Evolutionary conservation across 768 basidiomycete species (phyloP).

Genomic region (Tulasnella sp.): DNA sequence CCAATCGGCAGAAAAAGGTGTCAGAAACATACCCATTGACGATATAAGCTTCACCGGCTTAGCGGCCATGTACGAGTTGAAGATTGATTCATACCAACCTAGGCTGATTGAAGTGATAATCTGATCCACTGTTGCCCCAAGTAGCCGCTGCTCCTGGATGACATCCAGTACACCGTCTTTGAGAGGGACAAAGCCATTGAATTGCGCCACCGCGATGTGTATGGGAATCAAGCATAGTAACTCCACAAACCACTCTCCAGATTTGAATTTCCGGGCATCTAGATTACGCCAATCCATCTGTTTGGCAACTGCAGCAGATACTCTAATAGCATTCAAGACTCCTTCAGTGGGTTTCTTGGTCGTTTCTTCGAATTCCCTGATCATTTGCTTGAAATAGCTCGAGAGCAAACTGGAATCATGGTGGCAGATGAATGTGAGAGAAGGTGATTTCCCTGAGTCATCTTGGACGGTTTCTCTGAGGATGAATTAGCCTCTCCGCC

Average conservation of each 20-base stretch:
- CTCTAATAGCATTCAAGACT: background rate
- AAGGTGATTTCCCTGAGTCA: background rate
- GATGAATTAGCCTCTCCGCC: slow-evolving; percentile 9
- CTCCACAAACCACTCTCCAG: slow-evolving; percentile 51
- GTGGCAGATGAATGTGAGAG: background rate
- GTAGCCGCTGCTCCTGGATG: slow-evolving; percentile 37
- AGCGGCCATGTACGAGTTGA: slow-evolving; percentile 46
- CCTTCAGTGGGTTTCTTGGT: background rate
- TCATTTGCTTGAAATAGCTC: slow-evolving; percentile 14
- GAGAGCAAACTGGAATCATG: background rate
- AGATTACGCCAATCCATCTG: slow-evolving; percentile 12
- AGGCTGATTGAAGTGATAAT: slow-evolving; percentile 43
- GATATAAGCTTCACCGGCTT: slow-evolving; percentile 57
- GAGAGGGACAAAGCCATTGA: slow-evolving; percentile 47
- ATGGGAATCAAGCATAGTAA: slow-evolving; percentile 51
- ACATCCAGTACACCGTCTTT: slow-evolving; percentile 43
- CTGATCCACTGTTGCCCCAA: slow-evolving; percentile 44
- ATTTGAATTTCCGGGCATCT: slow-evolving; percentile 25
- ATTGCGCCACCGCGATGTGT: slow-evolving; percentile 44
- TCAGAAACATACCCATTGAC: slow-evolving; percentile 37
- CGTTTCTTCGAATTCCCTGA: background rate
- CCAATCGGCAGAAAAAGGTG: background rate
- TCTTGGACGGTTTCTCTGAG: background rate
- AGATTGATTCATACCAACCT: slow-evolving; percentile 52
- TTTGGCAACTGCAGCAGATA: slow-evolving; percentile 19